phyloP scores from a whole-genome alignment of 352 stramenopile species.

The Aphanomyces stellatus region DNA sequence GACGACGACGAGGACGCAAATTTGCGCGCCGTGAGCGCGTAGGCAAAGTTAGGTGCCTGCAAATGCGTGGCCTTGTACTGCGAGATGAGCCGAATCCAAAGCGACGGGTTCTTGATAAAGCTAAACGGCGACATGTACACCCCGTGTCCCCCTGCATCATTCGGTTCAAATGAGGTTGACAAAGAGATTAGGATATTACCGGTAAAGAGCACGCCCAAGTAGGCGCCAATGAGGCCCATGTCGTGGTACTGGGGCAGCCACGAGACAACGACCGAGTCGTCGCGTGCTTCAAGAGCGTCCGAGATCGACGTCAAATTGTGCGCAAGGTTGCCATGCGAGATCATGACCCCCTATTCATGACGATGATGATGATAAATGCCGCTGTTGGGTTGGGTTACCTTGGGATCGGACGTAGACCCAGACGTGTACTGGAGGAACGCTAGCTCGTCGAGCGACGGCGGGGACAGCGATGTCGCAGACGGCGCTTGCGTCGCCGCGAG shows the following conservation, averaged over 20 bases:
- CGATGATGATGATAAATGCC: not conserved
- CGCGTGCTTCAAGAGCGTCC: constrained; percentile 79
- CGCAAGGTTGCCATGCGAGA: constrained; percentile 94
- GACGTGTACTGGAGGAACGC: constrained; percentile 99
- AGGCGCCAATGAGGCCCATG: constrained; percentile 98
- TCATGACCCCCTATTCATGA: constrained; percentile 85
- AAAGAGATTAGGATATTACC: constrained; percentile 16
- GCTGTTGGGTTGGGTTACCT: constrained; percentile 28
- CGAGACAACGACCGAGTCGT: constrained; percentile 92
- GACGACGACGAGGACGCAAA: constrained; percentile 33
- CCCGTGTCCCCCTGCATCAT: constrained; percentile 86
- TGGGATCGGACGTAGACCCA: constrained; percentile 96
- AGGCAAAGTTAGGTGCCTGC: constrained; percentile 98
- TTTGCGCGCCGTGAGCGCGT: constrained; percentile 93
- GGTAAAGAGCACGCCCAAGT: constrained; percentile 74
- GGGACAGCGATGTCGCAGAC: constrained; percentile 33
- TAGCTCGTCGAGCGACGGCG: constrained; percentile 38
- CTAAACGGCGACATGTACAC: constrained; percentile 97
- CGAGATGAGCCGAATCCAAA: constrained; percentile 91
- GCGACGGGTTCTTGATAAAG: constrained; percentile 94
- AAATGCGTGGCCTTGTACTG: constrained; percentile 92
- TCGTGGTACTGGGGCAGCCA: constrained; percentile 99
- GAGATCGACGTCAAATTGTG: constrained; percentile 97
- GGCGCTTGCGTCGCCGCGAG: constrained; percentile 40
- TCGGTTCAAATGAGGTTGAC: constrained; percentile 29